phyloP scores from a whole-genome alignment of 164 flowering plant species.

The Liquidambar formosana region DNA sequence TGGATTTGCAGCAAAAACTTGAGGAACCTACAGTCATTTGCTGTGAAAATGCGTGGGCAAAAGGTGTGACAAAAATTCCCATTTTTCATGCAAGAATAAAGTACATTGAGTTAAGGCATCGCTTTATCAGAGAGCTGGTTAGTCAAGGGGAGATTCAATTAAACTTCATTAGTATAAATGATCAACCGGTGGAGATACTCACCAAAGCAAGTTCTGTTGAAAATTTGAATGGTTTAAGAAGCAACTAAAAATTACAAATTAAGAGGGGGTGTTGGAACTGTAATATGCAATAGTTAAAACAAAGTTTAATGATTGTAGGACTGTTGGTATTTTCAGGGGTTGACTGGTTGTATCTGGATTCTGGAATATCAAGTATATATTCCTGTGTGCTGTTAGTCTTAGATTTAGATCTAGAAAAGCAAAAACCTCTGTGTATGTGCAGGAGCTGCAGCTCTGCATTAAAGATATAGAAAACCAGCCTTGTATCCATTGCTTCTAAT shows the following conservation, averaged over 20 bases:
- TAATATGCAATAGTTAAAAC: too few species aligned
- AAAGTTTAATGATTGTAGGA: too few species aligned
- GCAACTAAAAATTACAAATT: slow-evolving; percentile 1
- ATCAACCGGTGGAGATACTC: background rate
- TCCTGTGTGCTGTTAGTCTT: too few species aligned
- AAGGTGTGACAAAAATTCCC: background rate
- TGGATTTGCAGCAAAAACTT: background rate
- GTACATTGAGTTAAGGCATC: background rate
- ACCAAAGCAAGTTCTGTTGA: background rate
- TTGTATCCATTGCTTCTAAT: too few species aligned
- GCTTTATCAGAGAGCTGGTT: background rate
- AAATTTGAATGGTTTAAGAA: background rate
- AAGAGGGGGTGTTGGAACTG: slow-evolving; percentile 2
- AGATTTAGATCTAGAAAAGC: too few species aligned
- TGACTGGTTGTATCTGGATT: too few species aligned
- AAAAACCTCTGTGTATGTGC: too few species aligned
- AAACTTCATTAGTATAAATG: background rate
- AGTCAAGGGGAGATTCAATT: background rate
- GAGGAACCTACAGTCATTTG: background rate
- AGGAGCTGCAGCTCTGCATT: too few species aligned
- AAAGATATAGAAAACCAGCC: too few species aligned
- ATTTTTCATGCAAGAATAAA: slow-evolving; percentile 1
- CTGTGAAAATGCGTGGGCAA: background rate
- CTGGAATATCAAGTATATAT: too few species aligned
- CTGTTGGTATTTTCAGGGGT: too few species aligned